phyloP scores from a whole-genome alignment of 2,329 filamentous ascomycete genomes.

The Neurospora sp. region DNA sequence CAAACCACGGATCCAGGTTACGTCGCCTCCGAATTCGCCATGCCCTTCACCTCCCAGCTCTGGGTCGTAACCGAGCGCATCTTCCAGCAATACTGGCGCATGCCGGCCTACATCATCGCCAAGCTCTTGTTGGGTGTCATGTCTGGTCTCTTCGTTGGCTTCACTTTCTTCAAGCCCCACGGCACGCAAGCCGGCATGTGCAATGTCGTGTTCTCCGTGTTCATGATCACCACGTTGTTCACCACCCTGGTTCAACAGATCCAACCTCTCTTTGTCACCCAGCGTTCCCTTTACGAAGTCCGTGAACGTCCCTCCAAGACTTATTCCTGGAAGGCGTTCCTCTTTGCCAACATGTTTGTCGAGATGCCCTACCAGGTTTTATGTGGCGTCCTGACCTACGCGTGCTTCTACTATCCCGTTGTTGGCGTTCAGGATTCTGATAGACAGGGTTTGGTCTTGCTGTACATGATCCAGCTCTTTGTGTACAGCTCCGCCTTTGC shows the following conservation, averaged over 20 bases:
- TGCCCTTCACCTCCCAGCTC: constrained; percentile 59
- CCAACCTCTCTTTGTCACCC: constrained; percentile 67
- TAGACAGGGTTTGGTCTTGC: constrained; percentile 54
- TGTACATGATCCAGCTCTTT: constrained; percentile 56
- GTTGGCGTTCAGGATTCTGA: constrained; percentile 37
- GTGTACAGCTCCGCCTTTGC: constrained; percentile 64
- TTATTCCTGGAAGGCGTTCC: constrained; percentile 67
- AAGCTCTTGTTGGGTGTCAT: constrained; percentile 53
- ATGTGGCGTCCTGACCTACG: constrained; percentile 52
- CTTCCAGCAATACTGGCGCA: constrained; percentile 79
- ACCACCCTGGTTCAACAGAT: constrained; percentile 30
- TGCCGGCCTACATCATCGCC: constrained; percentile 66
- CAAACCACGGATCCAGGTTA: neutral
- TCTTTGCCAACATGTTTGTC: constrained; percentile 60
- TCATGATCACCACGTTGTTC: constrained; percentile 43
- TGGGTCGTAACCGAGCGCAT: constrained; percentile 55
- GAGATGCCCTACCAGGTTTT: constrained; percentile 64
- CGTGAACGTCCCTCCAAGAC: constrained; percentile 64
- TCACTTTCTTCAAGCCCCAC: constrained; percentile 52
- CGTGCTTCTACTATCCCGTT: constrained; percentile 59
- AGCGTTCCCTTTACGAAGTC: constrained; percentile 66
- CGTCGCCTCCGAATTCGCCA: constrained; percentile 60
- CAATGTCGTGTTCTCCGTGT: constrained; percentile 64
- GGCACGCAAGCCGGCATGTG: constrained; percentile 59
- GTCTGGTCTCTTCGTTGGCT: constrained; percentile 61